Evolutionary conservation across 345 rosid species (phyloP), one percentile per base, ranked within the genome.

Genomic region (Citrus cavaleriei): DNA sequence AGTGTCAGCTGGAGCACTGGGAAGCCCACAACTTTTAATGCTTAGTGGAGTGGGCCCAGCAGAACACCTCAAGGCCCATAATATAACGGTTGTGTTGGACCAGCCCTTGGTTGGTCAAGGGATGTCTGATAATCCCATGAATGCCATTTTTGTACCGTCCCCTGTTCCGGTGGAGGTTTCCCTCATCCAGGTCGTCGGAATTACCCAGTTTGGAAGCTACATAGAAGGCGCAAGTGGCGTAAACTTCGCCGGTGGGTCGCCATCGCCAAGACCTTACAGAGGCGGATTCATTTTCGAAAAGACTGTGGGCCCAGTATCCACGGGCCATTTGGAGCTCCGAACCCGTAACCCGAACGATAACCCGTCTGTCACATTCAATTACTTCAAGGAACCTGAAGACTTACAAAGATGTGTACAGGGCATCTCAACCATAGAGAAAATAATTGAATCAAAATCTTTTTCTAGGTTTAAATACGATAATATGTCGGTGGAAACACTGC

Each of bases 51-150:
- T 93, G 4, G 96, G 96, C 21, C 98, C 96, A 24, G 72, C 70
- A 2, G 59, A 72, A 7, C 93, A 90, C 27, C 81, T 91, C 40
- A 68, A 60, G 57, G 78, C 88, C 40, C 84, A 87, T 8, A 83
- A 88, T 30, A 88, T 93, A 10, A 73, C 81, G 1, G 65, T 88
- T 40, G 88, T 91, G 74, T 61, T 87, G 80, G 86, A 89, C 78
- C 92, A 89, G 73, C 91, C 93, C 42, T 66, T 82, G 73, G 91
- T 93, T 13, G 98, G 98, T 21, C 91, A 85, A 83, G 90, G 87
- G 49, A 91, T 93, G 98, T 81, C 88, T 1, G 94, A 93, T 34
- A 93, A 92, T 70, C 96, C 94, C 40, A 88, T 90, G 94, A 93
- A 90, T 65, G 92, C 93, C 38, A 83, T 93, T 19, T 86, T 81